Evolutionary conservation across 2,329 filamentous ascomycete genomes (phyloP).

Genomic region (Thermothelomyces thermophilus): DNA sequence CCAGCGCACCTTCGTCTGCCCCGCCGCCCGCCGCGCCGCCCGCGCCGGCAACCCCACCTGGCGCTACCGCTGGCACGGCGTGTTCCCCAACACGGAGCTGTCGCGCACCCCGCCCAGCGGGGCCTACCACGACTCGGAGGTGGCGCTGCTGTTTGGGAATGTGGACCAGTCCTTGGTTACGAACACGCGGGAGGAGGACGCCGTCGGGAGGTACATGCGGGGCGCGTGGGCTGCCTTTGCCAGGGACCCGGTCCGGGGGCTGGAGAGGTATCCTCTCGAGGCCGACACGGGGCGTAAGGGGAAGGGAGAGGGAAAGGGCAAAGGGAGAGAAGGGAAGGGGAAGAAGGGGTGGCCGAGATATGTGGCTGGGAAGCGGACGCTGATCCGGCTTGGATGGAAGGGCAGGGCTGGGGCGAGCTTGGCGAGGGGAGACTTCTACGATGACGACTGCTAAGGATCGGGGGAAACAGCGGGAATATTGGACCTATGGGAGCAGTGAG

Average conservation of each 20-base stretch:
- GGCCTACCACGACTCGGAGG: slow-evolving; percentile 31
- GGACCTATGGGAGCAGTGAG: neutral
- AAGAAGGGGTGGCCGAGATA: slow-evolving; percentile 2
- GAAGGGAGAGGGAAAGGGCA: neutral
- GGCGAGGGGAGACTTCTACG: slow-evolving; percentile 4
- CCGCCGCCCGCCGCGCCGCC: slow-evolving; percentile 26
- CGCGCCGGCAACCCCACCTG: slow-evolving; percentile 30
- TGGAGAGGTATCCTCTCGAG: neutral
- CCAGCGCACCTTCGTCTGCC: slow-evolving; percentile 29
- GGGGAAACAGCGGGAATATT: too few species aligned
- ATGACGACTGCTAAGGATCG: slow-evolving; percentile 2
- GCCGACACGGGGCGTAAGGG: too few species aligned
- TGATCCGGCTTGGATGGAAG: slow-evolving; percentile 5
- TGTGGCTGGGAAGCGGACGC: neutral
- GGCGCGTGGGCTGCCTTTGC: slow-evolving; percentile 36
- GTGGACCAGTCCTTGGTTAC: slow-evolving; percentile 4
- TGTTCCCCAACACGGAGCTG: slow-evolving; percentile 30
- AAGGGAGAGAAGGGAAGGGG: neutral
- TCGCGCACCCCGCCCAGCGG: slow-evolving; percentile 28
- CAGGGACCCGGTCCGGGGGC: slow-evolving; percentile 28
- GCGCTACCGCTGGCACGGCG: slow-evolving; percentile 34
- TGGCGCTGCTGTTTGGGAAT: slow-evolving; percentile 17
- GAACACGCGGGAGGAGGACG: slow-evolving; percentile 26
- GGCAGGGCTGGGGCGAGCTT: neutral
- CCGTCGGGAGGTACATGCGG: slow-evolving; percentile 31